phyloP scores from a whole-genome alignment of 1,139 yeast genomes.

The Kluyveromyces sp. region DNA sequence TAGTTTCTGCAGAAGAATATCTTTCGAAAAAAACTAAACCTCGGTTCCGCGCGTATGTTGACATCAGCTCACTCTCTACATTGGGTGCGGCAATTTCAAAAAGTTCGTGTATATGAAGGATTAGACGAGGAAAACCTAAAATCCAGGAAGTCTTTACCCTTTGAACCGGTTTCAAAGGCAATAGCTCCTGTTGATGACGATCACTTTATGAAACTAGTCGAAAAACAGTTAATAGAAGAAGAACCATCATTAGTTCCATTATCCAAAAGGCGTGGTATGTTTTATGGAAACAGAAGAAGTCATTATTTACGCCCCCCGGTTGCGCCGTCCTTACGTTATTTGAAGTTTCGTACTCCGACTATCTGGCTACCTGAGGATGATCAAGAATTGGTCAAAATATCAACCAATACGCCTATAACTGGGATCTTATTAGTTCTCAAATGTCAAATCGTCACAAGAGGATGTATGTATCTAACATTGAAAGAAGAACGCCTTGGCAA shows the following conservation, averaged over 20 bases:
- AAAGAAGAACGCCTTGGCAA: constrained; percentile 96
- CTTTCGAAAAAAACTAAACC: constrained; percentile 16
- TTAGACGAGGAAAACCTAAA: constrained; percentile 18
- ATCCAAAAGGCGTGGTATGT: constrained; percentile 31
- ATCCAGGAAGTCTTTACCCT: constrained; percentile 27
- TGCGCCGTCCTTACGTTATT: constrained; percentile 75
- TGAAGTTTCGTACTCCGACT: constrained; percentile 80
- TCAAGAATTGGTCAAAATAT: constrained; percentile 70
- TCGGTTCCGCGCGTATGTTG: constrained; percentile 54
- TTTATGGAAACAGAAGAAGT: constrained; percentile 45
- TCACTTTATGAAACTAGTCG: constrained; percentile 53
- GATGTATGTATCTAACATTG: constrained; percentile 77
- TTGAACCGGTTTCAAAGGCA: constrained; percentile 53
- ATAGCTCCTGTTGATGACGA: constrained; percentile 57
- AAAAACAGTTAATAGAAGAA: constrained; percentile 40
- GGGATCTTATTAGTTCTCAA: constrained; percentile 86
- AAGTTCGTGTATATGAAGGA: constrained; percentile 50
- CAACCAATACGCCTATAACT: constrained; percentile 81
- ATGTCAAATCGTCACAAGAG: constrained; percentile 57
- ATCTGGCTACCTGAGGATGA: constrained; percentile 97
- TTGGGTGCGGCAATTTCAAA: constrained; percentile 49
- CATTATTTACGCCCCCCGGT: constrained; percentile 69
- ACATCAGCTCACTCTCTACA: constrained; percentile 44
- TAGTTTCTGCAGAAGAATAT: constrained; percentile 25
- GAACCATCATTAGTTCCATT: constrained; percentile 31